These are phyloP conservation scores for Auriscalpium orientale DNA, from an alignment of 768 basidiomycete species.

Conservation along the genomic window DNA sequence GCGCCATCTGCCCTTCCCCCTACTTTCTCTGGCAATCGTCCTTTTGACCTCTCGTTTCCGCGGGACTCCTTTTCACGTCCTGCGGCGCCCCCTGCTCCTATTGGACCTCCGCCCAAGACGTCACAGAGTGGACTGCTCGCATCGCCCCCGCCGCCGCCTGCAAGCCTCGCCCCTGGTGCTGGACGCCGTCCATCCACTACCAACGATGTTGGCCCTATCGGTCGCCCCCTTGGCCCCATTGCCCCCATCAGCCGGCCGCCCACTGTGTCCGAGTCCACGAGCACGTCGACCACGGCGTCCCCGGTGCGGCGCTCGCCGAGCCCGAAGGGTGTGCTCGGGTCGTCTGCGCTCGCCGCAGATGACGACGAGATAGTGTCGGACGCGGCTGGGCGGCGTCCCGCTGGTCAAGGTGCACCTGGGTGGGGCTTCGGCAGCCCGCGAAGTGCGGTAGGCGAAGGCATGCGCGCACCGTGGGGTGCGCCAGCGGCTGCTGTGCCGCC, in stretches of 20 bases:
- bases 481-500: slow-evolving; percentile 11
- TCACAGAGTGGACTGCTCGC: slow-evolving; percentile 27
- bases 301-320: slow-evolving; percentile 43
- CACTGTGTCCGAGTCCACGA: slow-evolving; percentile 28
- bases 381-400: slow-evolving; percentile 33
- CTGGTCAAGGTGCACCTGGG: slow-evolving; percentile 2
- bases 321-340: slow-evolving; percentile 65
- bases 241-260: slow-evolving; percentile 67
- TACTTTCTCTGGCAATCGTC: slow-evolving; percentile 39
- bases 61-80: slow-evolving; percentile 32
- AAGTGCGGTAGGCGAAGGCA: background rate
- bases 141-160: slow-evolving; percentile 30
- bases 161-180: slow-evolving; percentile 38
- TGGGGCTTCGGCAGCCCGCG: background rate
- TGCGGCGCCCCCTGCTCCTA: slow-evolving; percentile 38
- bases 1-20: slow-evolving; percentile 50
- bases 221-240: slow-evolving; percentile 46
- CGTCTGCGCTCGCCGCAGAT: slow-evolving; percentile 69
- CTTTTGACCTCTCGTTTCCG: slow-evolving; percentile 47
- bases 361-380: slow-evolving; percentile 71
- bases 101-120: slow-evolving; percentile 33
- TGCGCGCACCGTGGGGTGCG: slow-evolving; percentile 3
- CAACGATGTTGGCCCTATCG: slow-evolving; percentile 43
- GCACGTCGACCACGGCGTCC: slow-evolving; percentile 55
- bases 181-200: slow-evolving; percentile 35